These are phyloP conservation scores for Bathelium albidoporum DNA, from an alignment of 495 filamentous ascomycete species.

Conservation along the genomic window DNA sequence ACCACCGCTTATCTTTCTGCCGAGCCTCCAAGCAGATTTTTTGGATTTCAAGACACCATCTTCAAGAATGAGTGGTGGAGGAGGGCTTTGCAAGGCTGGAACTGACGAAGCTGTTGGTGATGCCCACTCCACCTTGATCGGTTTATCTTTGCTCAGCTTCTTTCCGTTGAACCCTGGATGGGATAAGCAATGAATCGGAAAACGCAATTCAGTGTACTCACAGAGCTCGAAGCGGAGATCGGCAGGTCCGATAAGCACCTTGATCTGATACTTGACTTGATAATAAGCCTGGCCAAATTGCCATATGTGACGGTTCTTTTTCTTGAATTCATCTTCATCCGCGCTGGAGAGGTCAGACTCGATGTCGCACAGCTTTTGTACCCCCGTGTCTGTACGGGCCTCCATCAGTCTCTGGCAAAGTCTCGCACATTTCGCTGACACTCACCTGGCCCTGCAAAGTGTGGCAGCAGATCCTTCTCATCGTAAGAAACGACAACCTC, in stretches of 20 bases:
- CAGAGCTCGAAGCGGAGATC: constrained; percentile 33
- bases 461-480: constrained; percentile 23
- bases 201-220: constrained; percentile 14
- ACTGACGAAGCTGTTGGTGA: constrained; percentile 7
- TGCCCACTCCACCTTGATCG: constrained; percentile 34
- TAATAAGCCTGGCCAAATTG: constrained; percentile 28
- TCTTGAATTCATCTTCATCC: constrained; percentile 29
- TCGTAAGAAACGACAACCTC: constrained; percentile 26
- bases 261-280: constrained; percentile 31
- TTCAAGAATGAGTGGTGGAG: neutral
- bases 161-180: constrained; percentile 27
- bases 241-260: constrained; percentile 29
- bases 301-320: constrained; percentile 34
- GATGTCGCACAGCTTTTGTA: constrained; percentile 30
- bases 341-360: constrained; percentile 28
- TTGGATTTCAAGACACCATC: constrained; percentile 4
- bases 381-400: constrained; percentile 22
- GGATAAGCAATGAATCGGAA: neutral
- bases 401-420: neutral
- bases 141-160: constrained; percentile 29
- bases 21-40: constrained; percentile 4
- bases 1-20: neutral
- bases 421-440: neutral
- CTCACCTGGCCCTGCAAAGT: constrained; percentile 25
- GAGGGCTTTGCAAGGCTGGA: neutral